Conservation (phyloP, 768 basidiomycete genomes). For the Phylloporus sp. region DNA sequence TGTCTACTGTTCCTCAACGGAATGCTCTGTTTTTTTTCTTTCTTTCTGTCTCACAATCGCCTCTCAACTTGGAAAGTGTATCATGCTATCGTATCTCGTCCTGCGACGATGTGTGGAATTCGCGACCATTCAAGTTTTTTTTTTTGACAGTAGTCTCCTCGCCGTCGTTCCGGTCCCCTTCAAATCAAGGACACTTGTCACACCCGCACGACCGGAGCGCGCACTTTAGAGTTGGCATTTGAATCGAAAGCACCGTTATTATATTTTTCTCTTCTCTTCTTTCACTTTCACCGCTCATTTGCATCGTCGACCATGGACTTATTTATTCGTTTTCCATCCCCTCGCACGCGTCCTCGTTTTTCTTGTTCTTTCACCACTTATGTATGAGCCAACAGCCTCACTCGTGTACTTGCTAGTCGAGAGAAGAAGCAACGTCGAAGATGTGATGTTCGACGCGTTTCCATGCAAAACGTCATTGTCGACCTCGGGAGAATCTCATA, state of each 20-base stretch:
- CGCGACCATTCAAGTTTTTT: background rate
- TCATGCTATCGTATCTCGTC: background rate
- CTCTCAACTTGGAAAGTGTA: background rate
- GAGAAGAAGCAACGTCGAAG: background rate
- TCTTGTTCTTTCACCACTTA: background rate
- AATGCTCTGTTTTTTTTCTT: background rate
- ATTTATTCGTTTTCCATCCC: slow-evolving; percentile 5
- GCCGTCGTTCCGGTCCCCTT: background rate
- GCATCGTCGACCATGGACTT: slow-evolving; percentile 19
- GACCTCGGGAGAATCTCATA: too few species aligned
- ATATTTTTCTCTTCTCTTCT: too few species aligned
- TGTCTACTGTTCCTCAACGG: background rate
- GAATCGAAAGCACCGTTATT: background rate
- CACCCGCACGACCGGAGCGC: background rate
- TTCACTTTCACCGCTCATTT: too few species aligned
- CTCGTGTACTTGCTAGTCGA: slow-evolving; percentile 2
- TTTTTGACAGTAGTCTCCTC: background rate
- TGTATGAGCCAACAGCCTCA: background rate
- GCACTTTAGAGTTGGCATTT: slow-evolving; percentile 1
- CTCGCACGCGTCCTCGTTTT: background rate
- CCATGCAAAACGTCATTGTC: too few species aligned
- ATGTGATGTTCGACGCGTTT: too few species aligned
- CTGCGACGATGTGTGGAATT: background rate
- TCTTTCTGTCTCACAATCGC: background rate
- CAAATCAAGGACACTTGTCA: slow-evolving; percentile 7